Evolutionary conservation across 83 land plant species (phyloP).

Genomic region (Picea abies): DNA sequence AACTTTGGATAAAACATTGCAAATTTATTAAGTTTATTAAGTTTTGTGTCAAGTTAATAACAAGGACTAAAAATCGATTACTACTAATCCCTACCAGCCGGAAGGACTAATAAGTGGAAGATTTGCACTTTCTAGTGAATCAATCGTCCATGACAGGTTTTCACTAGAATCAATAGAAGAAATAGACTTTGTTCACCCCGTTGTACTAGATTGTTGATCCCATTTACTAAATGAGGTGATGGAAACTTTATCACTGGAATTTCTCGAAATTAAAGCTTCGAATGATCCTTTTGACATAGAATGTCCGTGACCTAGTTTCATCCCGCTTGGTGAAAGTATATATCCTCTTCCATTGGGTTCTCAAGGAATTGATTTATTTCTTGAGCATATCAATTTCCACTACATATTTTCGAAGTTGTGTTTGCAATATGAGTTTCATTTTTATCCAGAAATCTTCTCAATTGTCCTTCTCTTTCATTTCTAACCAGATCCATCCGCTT

Average conservation of each 20-base stretch:
- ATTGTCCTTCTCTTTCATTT: background rate
- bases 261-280: constrained; percentile 75
- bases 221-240: constrained; percentile 67
- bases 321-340: constrained; percentile 30
- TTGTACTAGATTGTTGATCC: constrained; percentile 21
- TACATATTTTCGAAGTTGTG: constrained; percentile 50
- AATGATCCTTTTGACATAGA: constrained; percentile 68
- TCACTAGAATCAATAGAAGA: background rate
- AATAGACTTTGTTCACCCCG: background rate
- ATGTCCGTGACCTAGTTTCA: constrained; percentile 21
- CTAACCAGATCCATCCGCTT: background rate
- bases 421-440: constrained; percentile 33
- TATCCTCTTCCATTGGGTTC: constrained; percentile 34
- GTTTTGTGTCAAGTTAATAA: no score
- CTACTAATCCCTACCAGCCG: no score
- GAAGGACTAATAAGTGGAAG: no score
- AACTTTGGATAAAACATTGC: no score
- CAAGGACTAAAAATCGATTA: no score
- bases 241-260: constrained; percentile 74
- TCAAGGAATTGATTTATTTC: constrained; percentile 62
- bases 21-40: no score
- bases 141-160: background rate
- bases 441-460: background rate
- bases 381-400: constrained; percentile 55
- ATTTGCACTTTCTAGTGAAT: background rate